phyloP scores from a whole-genome alignment of 2,329 filamentous ascomycete species.

The Aspergillus sp. region DNA sequence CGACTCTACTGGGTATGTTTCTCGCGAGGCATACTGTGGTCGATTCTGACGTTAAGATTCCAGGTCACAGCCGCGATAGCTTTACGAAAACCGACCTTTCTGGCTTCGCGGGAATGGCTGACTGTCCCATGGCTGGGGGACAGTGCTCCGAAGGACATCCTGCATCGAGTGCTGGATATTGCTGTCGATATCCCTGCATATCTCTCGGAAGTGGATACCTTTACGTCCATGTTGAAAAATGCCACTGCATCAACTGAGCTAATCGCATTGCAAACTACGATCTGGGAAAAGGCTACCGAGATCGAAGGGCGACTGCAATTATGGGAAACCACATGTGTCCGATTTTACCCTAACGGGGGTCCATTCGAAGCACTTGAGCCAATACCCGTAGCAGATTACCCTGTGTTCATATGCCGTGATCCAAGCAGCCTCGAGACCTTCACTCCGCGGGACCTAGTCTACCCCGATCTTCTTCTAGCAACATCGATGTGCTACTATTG shows the following conservation, averaged over 20 bases:
- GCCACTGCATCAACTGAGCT: slow-evolving; percentile 8
- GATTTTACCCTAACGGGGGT: slow-evolving; percentile 10
- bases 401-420: slow-evolving; percentile 16
- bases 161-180: slow-evolving; percentile 18
- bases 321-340: slow-evolving; percentile 15
- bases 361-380: slow-evolving; percentile 11
- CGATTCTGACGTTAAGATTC: background rate
- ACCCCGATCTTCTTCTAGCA: slow-evolving; percentile 19
- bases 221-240: slow-evolving; percentile 6
- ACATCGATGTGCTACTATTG: slow-evolving; percentile 20
- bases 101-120: slow-evolving; percentile 18
- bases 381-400: slow-evolving; percentile 8
- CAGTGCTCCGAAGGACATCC: slow-evolving; percentile 15
- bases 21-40: background rate
- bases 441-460: slow-evolving; percentile 13
- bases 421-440: slow-evolving; percentile 12
- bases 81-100: slow-evolving; percentile 17
- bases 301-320: slow-evolving; percentile 14
- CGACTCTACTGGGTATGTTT: slow-evolving; percentile 20
- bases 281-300: slow-evolving; percentile 14
- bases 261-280: slow-evolving; percentile 8
- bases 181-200: slow-evolving; percentile 21
- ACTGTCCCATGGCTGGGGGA: slow-evolving; percentile 18
- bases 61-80: slow-evolving; percentile 20
- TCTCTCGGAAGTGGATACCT: slow-evolving; percentile 15